Conservation (phyloP, 352 stramenopile genomes). For the Phytophthora vignae region DNA sequence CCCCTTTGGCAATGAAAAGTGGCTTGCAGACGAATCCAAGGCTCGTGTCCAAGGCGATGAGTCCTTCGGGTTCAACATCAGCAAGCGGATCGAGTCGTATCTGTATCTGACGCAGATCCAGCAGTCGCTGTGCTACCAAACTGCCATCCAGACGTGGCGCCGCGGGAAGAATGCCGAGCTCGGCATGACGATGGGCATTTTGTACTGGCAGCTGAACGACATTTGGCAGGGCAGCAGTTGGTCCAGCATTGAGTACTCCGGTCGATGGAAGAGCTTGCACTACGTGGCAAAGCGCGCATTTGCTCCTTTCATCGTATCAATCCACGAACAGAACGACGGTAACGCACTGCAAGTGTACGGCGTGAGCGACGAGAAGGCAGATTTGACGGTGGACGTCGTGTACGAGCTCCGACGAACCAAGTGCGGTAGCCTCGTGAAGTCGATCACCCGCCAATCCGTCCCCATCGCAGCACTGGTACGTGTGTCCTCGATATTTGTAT, state of each 20-base stretch:
- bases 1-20: conserved; percentile 65
- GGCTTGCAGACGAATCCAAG: conserved; percentile 41
- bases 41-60: conserved; percentile 20
- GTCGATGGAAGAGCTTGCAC: conserved; percentile 85
- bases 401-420: conserved; percentile 56
- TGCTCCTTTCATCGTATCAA: conserved; percentile 70
- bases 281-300: conserved; percentile 77
- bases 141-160: conserved; percentile 75
- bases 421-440: conserved; percentile 56
- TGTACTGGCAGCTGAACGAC: conserved; percentile 92
- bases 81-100: conserved; percentile 63
- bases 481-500: neutral
- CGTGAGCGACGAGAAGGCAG: conserved; percentile 58
- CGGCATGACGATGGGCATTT: conserved; percentile 77
- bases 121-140: conserved; percentile 83
- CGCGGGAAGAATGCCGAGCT: conserved; percentile 59
- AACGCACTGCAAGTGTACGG: conserved; percentile 45
- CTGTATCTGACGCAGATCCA: conserved; percentile 83
- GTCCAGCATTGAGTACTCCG: conserved; percentile 86
- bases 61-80: conserved; percentile 49
- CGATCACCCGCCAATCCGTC: conserved; percentile 33
- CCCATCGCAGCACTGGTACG: conserved; percentile 48
- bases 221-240: conserved; percentile 90
- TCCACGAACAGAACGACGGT: conserved; percentile 34
- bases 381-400: conserved; percentile 43